Conservation (phyloP, 768 basidiomycete genomes). For the Tephrocybe sp. region DNA sequence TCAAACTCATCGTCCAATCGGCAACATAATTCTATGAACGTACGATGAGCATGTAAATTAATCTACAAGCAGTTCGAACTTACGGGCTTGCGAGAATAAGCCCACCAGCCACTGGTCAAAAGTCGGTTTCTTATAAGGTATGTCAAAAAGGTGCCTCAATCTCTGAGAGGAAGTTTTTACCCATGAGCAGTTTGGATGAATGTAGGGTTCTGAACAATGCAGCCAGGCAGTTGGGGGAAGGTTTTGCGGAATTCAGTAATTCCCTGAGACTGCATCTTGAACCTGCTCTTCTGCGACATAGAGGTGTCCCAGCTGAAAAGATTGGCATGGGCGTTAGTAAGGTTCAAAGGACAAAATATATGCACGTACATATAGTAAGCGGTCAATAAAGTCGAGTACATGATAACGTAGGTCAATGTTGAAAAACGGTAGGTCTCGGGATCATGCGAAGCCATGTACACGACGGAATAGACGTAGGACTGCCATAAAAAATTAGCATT, state of each 20-base stretch:
- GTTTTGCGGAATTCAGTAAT: conserved; percentile 82
- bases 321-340: neutral
- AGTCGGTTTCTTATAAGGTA: conserved; percentile 72
- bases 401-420: conserved; percentile 65
- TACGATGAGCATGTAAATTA: neutral
- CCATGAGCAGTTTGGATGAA: conserved; percentile 94
- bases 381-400: conserved; percentile 75
- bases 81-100: conserved; percentile 89
- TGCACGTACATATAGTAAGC: conserved; percentile 81
- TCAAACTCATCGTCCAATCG: conserved; percentile 85
- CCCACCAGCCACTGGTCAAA: conserved; percentile 93
- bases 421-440: conserved; percentile 87
- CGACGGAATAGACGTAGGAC: conserved; percentile 97
- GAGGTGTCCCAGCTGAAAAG: conserved; percentile 80
- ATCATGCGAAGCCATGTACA: conserved; percentile 97
- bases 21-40: conserved; percentile 82
- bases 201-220: conserved; percentile 80
- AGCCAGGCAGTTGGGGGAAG: conserved; percentile 91
- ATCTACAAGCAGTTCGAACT: conserved; percentile 21
- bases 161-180: conserved; percentile 34
- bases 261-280: conserved; percentile 96
- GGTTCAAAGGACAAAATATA: conserved; percentile 5
- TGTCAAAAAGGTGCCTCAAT: neutral
- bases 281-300: conserved; percentile 95
- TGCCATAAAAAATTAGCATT: conserved; percentile 23